Base-by-base conservation (phyloP, 164 flowering plant genomes). In the Malania oleifera region DNA sequence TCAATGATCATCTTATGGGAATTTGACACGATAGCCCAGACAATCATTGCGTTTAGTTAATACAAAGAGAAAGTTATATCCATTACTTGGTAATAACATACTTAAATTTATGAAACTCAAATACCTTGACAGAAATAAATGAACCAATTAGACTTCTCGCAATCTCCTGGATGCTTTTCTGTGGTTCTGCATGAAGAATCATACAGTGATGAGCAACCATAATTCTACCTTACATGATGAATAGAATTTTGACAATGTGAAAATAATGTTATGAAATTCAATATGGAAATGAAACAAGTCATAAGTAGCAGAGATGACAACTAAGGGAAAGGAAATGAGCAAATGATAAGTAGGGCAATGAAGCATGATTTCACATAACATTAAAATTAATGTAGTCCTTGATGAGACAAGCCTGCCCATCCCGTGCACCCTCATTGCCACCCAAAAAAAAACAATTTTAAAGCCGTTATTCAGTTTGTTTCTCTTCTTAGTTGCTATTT, bases 121-220 rank as follows among this genome's bases (percentile, higher is more conserved):
- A 28, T 81, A 91, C 98, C 98, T 91, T 91, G 59, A 84, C 74
- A 12, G 86, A 70, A 50, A 91, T 73, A 25, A 57, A 34, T 56
- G 96, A 80, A 38, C 96, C 95, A 23, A 63, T 56, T 51, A 91
- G 74, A 65, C 63, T 77, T 71, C 72, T 77, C 22, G 89, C 98
- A 66, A 85, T 70, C 64, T 83, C 85, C 64, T 82, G 89, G 58
- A 80, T 79, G 50, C 66, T 51, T 71, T 77, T 89, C 2, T 69
- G 27, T 7, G 85, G 87, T 59, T 82, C 98, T 91, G 57, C 72
- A 80, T 35, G 59, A 65, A 43, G 7, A 5, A 60, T 28, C 43
- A 61, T 8, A 24, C 50, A 60, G 41, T 38, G 28, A 34, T 49
- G 19, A 24, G 54, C n/a, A 56, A 46, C 22, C n/a, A 56, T 10